Conservation (phyloP, 1,284 basidiomycete genomes). For the Tilletia caries region DNA sequence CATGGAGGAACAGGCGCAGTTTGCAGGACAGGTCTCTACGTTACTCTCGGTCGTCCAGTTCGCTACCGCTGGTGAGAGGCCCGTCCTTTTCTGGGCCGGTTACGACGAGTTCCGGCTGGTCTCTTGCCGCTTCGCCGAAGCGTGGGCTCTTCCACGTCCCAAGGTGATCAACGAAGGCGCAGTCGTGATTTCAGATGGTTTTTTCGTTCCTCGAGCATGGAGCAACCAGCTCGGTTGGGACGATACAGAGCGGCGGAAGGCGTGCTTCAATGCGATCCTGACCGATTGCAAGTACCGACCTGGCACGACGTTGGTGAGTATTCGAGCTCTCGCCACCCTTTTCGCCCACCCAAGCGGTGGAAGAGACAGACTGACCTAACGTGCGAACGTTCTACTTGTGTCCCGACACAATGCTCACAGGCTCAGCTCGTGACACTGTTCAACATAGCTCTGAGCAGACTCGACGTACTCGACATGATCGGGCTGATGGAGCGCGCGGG, state of each 20-base stretch:
- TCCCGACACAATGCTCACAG: not conserved
- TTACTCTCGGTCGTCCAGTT: not conserved
- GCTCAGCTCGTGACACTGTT: not conserved
- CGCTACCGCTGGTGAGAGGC: not conserved
- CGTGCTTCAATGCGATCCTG: not conserved
- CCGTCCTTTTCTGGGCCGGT: not conserved
- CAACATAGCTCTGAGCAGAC: not conserved
- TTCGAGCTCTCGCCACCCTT: not conserved
- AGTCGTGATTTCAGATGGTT: not conserved
- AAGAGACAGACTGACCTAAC: not conserved
- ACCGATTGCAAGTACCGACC: conserved; percentile 8
- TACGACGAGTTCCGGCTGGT: not conserved
- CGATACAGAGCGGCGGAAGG: not conserved
- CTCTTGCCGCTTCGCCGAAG: not conserved
- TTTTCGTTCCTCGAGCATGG: not conserved
- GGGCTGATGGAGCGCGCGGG: not conserved
- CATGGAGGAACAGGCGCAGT: not conserved
- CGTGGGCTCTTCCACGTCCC: not conserved
- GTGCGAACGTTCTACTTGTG: too few species aligned
- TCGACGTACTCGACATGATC: not conserved
- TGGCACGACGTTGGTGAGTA: not conserved
- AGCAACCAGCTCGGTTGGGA: not conserved
- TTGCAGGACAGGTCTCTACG: not conserved
- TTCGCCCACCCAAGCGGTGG: not conserved
- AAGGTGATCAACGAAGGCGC: not conserved